Evolutionary conservation across 305 asterid species (phyloP).

Genomic region (Fraxinus latifolia): DNA sequence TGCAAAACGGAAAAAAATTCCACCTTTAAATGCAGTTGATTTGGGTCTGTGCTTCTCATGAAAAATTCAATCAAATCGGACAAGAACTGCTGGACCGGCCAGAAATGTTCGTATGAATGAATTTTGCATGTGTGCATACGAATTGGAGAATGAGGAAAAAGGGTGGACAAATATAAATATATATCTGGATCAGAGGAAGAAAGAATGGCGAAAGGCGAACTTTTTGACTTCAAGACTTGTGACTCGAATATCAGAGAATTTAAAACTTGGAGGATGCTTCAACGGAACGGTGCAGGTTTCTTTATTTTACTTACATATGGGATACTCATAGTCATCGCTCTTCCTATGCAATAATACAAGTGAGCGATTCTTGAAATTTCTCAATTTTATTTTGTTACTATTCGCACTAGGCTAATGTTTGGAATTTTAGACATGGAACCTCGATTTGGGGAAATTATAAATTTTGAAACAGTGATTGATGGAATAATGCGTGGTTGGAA

Average conservation of each 20-base stretch:
- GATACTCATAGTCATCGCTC: not conserved
- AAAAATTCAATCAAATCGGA: not conserved
- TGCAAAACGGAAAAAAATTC: not conserved
- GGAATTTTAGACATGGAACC: too few relatives aligned
- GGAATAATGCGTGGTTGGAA: too few relatives aligned
- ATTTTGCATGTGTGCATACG: not conserved
- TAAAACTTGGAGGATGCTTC: not conserved
- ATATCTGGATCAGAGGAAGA: not conserved
- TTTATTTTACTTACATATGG: not conserved
- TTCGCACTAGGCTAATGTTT: too few relatives aligned
- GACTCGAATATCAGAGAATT: not conserved
- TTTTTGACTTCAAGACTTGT: slow-evolving; percentile 21
- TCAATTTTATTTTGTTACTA: not conserved
- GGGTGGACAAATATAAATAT: not conserved
- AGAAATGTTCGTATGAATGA: not conserved
- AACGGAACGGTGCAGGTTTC: slow-evolving; percentile 1
- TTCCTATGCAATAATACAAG: not conserved
- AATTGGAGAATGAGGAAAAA: not conserved
- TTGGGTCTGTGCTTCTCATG: not conserved
- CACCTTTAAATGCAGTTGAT: not conserved
- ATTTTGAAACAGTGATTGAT: too few relatives aligned
- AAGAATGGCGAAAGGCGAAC: not conserved
- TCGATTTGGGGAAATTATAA: too few relatives aligned
- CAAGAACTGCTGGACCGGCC: not conserved
- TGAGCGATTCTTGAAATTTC: not conserved